A percentile compares a stretch with the other conserved stretches of the same genome.
phyloP scores from a whole-genome alignment of 2,329 filamentous ascomycete species.

The Talaromyces sp. region DNA sequence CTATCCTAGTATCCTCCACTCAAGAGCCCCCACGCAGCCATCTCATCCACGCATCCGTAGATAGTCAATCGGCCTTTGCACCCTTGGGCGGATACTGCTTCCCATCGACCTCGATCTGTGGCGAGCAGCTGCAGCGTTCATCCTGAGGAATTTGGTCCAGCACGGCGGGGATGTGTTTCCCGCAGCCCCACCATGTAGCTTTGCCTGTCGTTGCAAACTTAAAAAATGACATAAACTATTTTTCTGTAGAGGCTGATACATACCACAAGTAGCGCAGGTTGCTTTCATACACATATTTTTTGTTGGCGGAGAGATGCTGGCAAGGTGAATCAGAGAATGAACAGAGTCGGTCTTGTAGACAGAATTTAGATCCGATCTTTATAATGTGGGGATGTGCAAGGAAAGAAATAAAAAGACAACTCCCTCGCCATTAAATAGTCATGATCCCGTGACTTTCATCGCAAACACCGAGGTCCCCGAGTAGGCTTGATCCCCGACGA shows the following conservation, averaged over 20 bases:
- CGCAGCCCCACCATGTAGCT: slow-evolving; percentile 11
- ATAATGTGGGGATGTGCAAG: too few species aligned
- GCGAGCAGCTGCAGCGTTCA: slow-evolving; percentile 8
- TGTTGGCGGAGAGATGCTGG: neutral
- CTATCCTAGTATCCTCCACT: neutral
- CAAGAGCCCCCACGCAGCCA: neutral
- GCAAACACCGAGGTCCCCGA: neutral
- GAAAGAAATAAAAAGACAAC: neutral
- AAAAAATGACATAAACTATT: neutral
- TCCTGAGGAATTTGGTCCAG: slow-evolving; percentile 7
- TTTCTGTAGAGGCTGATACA: neutral
- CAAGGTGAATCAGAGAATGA: neutral
- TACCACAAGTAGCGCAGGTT: slow-evolving; percentile 11
- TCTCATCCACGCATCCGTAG: neutral
- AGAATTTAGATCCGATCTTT: neutral
- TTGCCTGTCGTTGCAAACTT: slow-evolving; percentile 3
- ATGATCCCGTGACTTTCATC: neutral
- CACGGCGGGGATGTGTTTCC: slow-evolving; percentile 8
- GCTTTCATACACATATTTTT: slow-evolving; percentile 7
- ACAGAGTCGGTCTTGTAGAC: neutral
- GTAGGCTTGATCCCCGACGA: neutral
- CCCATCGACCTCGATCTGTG: slow-evolving; percentile 8
- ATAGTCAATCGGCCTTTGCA: slow-evolving; percentile 4
- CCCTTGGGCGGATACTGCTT: slow-evolving; percentile 10
- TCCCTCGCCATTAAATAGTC: neutral